phyloP scores from a whole-genome alignment of 2,329 filamentous ascomycete genomes.

The Ophiocordyceps sinensis region DNA sequence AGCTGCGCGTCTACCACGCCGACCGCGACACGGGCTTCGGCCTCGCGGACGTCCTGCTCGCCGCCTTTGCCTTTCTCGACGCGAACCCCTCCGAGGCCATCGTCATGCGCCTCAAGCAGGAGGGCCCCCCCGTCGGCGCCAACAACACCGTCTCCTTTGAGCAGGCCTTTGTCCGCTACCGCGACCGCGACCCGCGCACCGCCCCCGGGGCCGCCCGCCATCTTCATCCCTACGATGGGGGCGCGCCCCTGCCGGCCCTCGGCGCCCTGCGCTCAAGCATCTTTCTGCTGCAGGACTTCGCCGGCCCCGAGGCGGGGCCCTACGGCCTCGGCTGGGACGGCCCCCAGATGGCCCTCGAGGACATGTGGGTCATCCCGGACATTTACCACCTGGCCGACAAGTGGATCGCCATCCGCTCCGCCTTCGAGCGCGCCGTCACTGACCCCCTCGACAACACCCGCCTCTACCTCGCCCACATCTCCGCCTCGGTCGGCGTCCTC shows the following conservation, averaged over 20 bases:
- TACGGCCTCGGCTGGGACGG: conserved; percentile 32
- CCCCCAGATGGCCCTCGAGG: conserved; percentile 29
- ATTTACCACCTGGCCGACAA: conserved; percentile 28
- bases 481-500: conserved; percentile 31
- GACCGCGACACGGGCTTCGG: conserved; percentile 28
- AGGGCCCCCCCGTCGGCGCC: conserved; percentile 21
- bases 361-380: conserved; percentile 29
- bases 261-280: conserved; percentile 30
- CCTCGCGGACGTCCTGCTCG: conserved; percentile 25
- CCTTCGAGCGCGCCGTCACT: conserved; percentile 22
- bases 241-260: conserved; percentile 24
- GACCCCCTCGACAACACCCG: conserved; percentile 17
- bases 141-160: conserved; percentile 26
- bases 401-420: conserved; percentile 27
- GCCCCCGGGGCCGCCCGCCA: conserved; percentile 19
- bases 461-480: conserved; percentile 31
- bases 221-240: conserved; percentile 18
- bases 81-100: conserved; percentile 29
- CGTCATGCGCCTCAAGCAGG: conserved; percentile 35
- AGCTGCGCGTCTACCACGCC: conserved; percentile 33
- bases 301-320: conserved; percentile 8
- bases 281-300: conserved; percentile 33
- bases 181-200: conserved; percentile 12
- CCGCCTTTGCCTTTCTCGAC: conserved; percentile 31
- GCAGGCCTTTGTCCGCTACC: conserved; percentile 23